Base-by-base conservation (phyloP, 106 monocot genomes). In the Dioscorea zingiberensis region DNA sequence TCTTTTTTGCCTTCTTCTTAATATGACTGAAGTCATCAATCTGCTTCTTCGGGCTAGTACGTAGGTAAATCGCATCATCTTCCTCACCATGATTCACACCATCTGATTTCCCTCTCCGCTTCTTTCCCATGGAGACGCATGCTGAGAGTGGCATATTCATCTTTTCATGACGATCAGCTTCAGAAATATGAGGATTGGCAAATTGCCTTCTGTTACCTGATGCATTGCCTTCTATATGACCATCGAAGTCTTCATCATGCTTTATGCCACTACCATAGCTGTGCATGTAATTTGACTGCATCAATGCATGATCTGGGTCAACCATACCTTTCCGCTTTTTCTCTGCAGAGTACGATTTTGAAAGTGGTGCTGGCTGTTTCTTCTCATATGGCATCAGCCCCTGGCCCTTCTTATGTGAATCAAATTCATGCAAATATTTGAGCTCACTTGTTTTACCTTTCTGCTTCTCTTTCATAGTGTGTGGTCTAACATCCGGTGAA, bases 1-100 rank as follows among this genome's bases (percentile, higher is more conserved):
- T 92, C 68, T 54, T 90, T 58, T 84, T 90, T 18, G 65, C 73
- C 65, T 86, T 90, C 81, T 78, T 93, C 77, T 87, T 94, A 38
- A 59, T 53, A 15, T 38, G 59, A 77, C 38, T 48, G 26, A 59
- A 27, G 44, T 73, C 87, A 13, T 84, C 80, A 54, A 48, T 55
- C 67, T 65, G 69, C 64, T 65, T 78, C 67, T 54, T 69, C 24
- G 60, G 75, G 67, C 84, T 80, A 66, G 74, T 26, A 25, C 78
- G 67, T 7, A 21, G 23, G 23, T 61, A 70, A 44, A 62, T 63
- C 44, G 67, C 16, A 54, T 83, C 80, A 78, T 59, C 56, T 12
- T 18, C 66, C 29, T 73, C 69, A 73, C 61, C 74, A 16, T 56
- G 56, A 48, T 58, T 66, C 14, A 46, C 61, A 75, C 11, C 64